Conservation (phyloP, 2,329 filamentous ascomycete genomes). For the Aureobasidium sp. region DNA sequence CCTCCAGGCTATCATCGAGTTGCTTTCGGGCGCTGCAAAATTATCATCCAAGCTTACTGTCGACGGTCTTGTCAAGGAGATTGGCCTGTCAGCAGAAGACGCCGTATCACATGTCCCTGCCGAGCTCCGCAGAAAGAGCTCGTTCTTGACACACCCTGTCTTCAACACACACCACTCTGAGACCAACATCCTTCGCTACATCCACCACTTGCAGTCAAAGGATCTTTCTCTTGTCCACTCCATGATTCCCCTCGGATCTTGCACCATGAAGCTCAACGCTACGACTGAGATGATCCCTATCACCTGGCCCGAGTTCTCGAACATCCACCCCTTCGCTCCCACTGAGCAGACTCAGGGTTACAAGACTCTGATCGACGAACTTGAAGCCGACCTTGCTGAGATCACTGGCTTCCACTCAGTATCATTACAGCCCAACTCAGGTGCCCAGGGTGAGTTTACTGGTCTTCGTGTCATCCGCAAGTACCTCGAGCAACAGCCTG, state of each 20-base stretch:
- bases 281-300: slow-evolving; percentile 89
- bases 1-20: slow-evolving; percentile 46
- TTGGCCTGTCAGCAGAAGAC: slow-evolving; percentile 28
- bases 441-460: slow-evolving; percentile 90
- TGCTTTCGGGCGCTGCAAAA: slow-evolving; percentile 16
- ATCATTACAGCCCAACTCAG: slow-evolving; percentile 90
- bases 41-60: slow-evolving; percentile 22
- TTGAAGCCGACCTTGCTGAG: slow-evolving; percentile 66
- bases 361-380: slow-evolving; percentile 56
- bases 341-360: slow-evolving; percentile 59
- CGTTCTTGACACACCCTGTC: slow-evolving; percentile 79
- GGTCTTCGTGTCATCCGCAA: slow-evolving; percentile 82
- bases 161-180: slow-evolving; percentile 96
- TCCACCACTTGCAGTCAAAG: slow-evolving; percentile 86
- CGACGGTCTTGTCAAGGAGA: slow-evolving; percentile 22
- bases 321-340: slow-evolving; percentile 74
- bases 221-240: slow-evolving; percentile 90
- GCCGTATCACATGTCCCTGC: slow-evolving; percentile 41
- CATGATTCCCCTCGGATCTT: slow-evolving; percentile 95
- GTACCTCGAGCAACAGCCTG: slow-evolving; percentile 61
- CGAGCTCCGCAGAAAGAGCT: slow-evolving; percentile 59
- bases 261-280: slow-evolving; percentile 97
- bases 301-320: slow-evolving; percentile 65
- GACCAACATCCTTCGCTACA: slow-evolving; percentile 88
- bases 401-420: slow-evolving; percentile 89